Evolutionary conservation across 345 rosid species (phyloP).

Genomic region (Luvunga scandens): DNA sequence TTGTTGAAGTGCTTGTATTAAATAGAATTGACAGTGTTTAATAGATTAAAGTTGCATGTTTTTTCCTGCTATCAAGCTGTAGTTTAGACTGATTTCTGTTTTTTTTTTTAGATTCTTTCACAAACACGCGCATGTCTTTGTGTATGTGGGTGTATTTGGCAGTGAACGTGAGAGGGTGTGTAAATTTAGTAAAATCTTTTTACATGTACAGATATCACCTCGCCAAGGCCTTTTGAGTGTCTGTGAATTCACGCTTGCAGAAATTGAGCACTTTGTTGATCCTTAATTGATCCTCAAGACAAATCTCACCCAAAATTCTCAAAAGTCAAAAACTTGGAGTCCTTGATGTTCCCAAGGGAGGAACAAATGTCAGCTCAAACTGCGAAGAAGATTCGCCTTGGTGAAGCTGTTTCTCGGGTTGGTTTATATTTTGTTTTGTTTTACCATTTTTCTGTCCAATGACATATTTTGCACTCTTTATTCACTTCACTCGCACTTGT

Average conservation of each 20-base stretch:
- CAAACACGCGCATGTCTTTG: not conserved
- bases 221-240: conserved; percentile 95
- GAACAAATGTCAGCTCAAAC: conserved; percentile 84
- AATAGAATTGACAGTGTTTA: too few species aligned
- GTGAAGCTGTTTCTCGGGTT: conserved; percentile 84
- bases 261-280: conserved; percentile 95
- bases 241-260: conserved; percentile 92
- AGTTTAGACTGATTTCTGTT: too few species aligned
- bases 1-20: too few species aligned
- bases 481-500: not conserved
- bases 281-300: conserved; percentile 94
- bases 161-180: not conserved
- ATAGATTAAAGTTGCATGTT: too few species aligned
- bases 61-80: too few species aligned
- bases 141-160: not conserved
- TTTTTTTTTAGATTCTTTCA: not conserved
- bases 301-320: conserved; percentile 82
- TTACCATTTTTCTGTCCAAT: conserved; percentile 2
- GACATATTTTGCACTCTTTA: not conserved
- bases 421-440: conserved; percentile 1
- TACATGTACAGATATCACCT: conserved; percentile 69
- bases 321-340: conserved; percentile 65
- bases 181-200: not conserved
- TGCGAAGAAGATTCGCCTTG: conserved; percentile 55
- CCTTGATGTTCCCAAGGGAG: conserved; percentile 89